Base-by-base conservation (phyloP, 2,329 filamentous ascomycete species). In the Microsporum canis region DNA sequence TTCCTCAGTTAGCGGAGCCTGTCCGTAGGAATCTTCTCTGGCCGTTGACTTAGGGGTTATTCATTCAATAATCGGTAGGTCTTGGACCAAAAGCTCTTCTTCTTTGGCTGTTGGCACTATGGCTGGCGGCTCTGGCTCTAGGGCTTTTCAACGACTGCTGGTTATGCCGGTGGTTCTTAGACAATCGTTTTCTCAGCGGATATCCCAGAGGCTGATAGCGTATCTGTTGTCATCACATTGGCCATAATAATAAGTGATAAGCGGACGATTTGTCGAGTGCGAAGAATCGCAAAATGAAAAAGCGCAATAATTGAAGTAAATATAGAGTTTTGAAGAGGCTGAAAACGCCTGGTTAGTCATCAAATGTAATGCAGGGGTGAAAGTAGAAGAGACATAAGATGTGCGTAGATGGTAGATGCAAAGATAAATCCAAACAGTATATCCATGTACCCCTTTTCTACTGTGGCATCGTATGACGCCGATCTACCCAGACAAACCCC, bases 401-500 rank as follows among this genome's bases (percentile, higher is more conserved):
- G 38, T 3, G 38, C 8, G 38, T 3, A 14, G 8, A 39, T 39
- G 17, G 38, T 41, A 1, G n/a, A 41, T n/a, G 12, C 38, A 14
- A 14, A 41, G 38, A 41, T 3, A 14, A 14, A 12, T 10, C 5
- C 38, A 14, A 41, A 3, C 38, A 41, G 12, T 41, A 14, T 41
- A 41, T 41, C 38, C 38, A 14, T 12, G 38, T 41, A 41, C n/a
- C 38, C n/a, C 38, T 12, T 41, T 10, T 41, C 12, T 41, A n/a
- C 17, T 45, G 41, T 45, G 17, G 41, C 41, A 45, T 45, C 14
- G 7, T 7, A 4, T 17, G 41, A 23, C 41, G 41, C 14, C 17
- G 14, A 45, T 53, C 49, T 53, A 53, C 5, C 10, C 27, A 31
- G 49, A 27, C 67, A 79, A 71, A 1, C 79, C 80, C 75, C 81